Conservation (phyloP, 2,329 filamentous ascomycete species). For the Colletotrichum sp. region DNA sequence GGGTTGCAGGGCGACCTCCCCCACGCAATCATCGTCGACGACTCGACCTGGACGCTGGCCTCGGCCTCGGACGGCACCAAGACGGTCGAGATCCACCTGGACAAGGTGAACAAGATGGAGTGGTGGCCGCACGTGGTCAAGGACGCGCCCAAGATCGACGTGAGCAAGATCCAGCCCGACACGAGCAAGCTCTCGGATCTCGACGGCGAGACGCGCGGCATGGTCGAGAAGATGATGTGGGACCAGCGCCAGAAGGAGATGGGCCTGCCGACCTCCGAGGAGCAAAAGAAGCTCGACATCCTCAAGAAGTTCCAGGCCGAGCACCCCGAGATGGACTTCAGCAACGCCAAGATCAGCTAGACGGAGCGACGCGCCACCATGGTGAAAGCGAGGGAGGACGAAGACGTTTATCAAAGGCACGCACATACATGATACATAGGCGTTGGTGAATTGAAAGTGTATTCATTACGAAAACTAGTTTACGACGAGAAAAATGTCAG, state of each 20-base stretch:
- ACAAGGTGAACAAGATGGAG: slow-evolving; percentile 96
- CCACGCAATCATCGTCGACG: slow-evolving; percentile 78
- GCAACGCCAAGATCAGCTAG: slow-evolving; percentile 66
- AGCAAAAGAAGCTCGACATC: slow-evolving; percentile 93
- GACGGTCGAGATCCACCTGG: slow-evolving; percentile 80
- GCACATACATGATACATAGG: background rate
- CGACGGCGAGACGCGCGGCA: slow-evolving; percentile 90
- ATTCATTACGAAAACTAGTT: background rate
- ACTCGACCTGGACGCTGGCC: slow-evolving; percentile 93
- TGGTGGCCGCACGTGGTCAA: slow-evolving; percentile 97
- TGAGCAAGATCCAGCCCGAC: slow-evolving; percentile 92
- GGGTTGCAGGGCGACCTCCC: slow-evolving; percentile 77
- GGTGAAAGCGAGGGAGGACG: background rate
- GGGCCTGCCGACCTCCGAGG: slow-evolving; percentile 87
- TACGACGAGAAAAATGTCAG: slow-evolving; percentile 47
- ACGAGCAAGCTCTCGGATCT: slow-evolving; percentile 90
- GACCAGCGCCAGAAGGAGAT: slow-evolving; percentile 97
- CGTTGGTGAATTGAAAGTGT: background rate
- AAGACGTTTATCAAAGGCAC: background rate
- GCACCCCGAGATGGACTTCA: slow-evolving; percentile 75
- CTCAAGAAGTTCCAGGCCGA: slow-evolving; percentile 90
- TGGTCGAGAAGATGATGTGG: slow-evolving; percentile 99
- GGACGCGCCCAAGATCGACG: slow-evolving; percentile 87
- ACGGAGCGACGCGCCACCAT: background rate
- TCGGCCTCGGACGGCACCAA: slow-evolving; percentile 71